A percentile compares a stretch with the other conserved stretches of the same genome.
phyloP scores from a whole-genome alignment of 148 eudicot species.

The Cornus suecica region DNA sequence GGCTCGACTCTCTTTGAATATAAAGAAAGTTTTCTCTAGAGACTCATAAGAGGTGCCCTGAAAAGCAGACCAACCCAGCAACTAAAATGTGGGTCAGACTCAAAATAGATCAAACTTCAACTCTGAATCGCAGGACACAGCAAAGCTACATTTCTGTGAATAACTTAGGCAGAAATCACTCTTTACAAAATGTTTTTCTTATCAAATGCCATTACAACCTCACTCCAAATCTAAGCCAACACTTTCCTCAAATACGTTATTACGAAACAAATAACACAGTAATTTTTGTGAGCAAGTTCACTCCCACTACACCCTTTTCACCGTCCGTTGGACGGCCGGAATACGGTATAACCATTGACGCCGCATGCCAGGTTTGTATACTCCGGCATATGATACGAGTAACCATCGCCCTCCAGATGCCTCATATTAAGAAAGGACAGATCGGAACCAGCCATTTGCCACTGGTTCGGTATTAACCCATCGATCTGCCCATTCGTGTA shows the following conservation, averaged over 20 bases:
- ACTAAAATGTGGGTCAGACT: neutral
- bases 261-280: constrained; percentile 12
- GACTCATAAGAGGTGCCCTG: too few species aligned
- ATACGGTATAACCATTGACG: constrained; percentile 63
- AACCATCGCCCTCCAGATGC: constrained; percentile 54
- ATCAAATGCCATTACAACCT: constrained; percentile 25
- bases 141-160: constrained; percentile 1
- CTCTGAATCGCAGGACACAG: neutral
- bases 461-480: constrained; percentile 44
- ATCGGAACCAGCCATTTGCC: constrained; percentile 62
- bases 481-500: constrained; percentile 66
- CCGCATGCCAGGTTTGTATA: constrained; percentile 55
- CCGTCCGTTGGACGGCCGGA: constrained; percentile 79
- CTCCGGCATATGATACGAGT: constrained; percentile 56
- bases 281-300: constrained; percentile 1
- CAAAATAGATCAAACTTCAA: neutral
- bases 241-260: constrained; percentile 23
- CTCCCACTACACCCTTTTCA: constrained; percentile 16
- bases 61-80: too few species aligned
- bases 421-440: constrained; percentile 35
- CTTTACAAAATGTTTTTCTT: constrained; percentile 25
- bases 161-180: constrained; percentile 16
- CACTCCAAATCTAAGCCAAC: constrained; percentile 28
- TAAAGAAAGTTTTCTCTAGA: too few species aligned
- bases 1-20: too few species aligned